Conservation (phyloP, 2,329 filamentous ascomycete genomes). For the Eurotiales sp. region DNA sequence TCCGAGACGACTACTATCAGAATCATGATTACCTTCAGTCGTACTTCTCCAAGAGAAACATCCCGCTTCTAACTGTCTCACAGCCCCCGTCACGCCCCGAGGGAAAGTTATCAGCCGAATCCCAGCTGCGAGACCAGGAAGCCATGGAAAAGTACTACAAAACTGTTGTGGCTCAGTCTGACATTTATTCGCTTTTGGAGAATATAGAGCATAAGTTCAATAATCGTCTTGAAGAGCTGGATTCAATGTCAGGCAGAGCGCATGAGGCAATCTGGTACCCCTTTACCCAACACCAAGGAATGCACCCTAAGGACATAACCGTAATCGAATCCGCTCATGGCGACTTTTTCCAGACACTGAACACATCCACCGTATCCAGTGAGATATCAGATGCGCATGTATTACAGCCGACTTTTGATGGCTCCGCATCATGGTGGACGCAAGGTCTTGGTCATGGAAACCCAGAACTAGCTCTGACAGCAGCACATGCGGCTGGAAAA, state of each 20-base stretch:
- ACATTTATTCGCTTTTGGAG: constrained; percentile 47
- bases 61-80: constrained; percentile 56
- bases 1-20: constrained; percentile 61
- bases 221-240: constrained; percentile 55
- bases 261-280: constrained; percentile 74
- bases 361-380: constrained; percentile 22
- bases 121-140: constrained; percentile 48
- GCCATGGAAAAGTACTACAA: constrained; percentile 64
- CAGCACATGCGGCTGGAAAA: constrained; percentile 74
- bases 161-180: constrained; percentile 36
- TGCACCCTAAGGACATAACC: constrained; percentile 61
- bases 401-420: constrained; percentile 69
- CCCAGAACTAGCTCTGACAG: constrained; percentile 65
- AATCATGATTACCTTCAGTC: constrained; percentile 65
- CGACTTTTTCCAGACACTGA: constrained; percentile 68
- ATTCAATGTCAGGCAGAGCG: constrained; percentile 60
- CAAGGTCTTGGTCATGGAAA: constrained; percentile 81
- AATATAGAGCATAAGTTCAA: constrained; percentile 53
- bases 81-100: constrained; percentile 53
- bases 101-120: constrained; percentile 22
- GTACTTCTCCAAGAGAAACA: constrained; percentile 61
- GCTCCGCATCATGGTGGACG: constrained; percentile 88
- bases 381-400: constrained; percentile 27
- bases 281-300: constrained; percentile 72
- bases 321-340: constrained; percentile 77